Percentiles rank a stretch among this genome's conserved stretches.
phyloP scores from a whole-genome alignment of 2,329 filamentous ascomycete species.

The Alternaria sp. region DNA sequence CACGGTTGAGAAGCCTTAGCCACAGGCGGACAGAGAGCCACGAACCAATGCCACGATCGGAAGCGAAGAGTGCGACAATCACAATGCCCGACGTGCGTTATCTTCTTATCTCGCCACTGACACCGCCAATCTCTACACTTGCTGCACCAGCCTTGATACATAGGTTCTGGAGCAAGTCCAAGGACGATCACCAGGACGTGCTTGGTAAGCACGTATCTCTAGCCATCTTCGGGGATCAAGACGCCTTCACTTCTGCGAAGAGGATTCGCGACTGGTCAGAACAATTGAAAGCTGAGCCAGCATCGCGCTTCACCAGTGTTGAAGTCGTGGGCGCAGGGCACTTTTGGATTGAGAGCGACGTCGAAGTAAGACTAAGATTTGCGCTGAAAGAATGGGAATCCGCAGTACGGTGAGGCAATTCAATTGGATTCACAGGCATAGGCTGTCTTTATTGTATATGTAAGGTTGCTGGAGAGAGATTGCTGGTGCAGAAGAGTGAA shows the following conservation, averaged over 20 bases:
- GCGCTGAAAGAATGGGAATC: slow-evolving; percentile 54
- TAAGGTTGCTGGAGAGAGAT: too few relatives aligned
- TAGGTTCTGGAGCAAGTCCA: slow-evolving; percentile 38
- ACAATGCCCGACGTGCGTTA: slow-evolving; percentile 45
- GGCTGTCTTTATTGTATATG: too few relatives aligned
- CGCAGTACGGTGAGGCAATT: slow-evolving; percentile 34
- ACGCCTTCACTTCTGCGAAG: slow-evolving; percentile 73
- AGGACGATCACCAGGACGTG: slow-evolving; percentile 20
- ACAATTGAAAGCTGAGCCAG: slow-evolving; percentile 55
- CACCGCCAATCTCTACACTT: slow-evolving; percentile 53
- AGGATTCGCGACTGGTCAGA: slow-evolving; percentile 73
- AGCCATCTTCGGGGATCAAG: slow-evolving; percentile 76
- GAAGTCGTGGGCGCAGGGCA: slow-evolving; percentile 62
- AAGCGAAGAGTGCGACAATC: slow-evolving; percentile 9
- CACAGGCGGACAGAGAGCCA: slow-evolving; percentile 25
- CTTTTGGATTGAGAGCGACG: slow-evolving; percentile 57
- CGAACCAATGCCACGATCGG: slow-evolving; percentile 14
- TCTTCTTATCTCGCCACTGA: slow-evolving; percentile 58
- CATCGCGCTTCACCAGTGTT: slow-evolving; percentile 49
- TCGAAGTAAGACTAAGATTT: slow-evolving; percentile 50
- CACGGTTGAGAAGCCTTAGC: slow-evolving; percentile 39
- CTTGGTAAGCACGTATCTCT: slow-evolving; percentile 59
- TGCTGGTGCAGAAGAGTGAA: too few relatives aligned
- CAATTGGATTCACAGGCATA: too few relatives aligned
- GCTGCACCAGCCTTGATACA: slow-evolving; percentile 43